Percentiles rank a stretch among this genome's conserved stretches.
phyloP scores from a whole-genome alignment of 768 basidiomycete genomes.

The Lentinula guzmanii region DNA sequence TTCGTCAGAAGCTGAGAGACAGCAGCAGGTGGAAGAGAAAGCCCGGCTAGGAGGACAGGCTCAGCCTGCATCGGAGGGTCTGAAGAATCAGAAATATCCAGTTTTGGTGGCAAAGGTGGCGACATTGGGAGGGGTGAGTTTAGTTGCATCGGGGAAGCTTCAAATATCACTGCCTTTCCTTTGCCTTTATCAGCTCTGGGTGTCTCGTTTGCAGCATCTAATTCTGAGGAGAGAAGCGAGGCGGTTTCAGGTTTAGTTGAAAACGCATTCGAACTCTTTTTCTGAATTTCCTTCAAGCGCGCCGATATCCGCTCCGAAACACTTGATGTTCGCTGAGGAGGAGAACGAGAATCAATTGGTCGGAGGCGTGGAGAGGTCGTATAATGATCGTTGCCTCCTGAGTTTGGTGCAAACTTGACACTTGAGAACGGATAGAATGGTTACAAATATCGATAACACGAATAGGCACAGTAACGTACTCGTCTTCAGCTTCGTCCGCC shows the following conservation, averaged over 20 bases:
- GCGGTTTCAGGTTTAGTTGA: constrained; percentile 3
- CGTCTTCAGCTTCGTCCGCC: constrained; percentile 91
- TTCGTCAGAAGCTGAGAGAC: constrained; percentile 66
- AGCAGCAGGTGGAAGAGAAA: constrained; percentile 57
- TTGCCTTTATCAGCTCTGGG: constrained; percentile 83
- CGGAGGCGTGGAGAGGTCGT: constrained; percentile 71
- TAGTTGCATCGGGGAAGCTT: constrained; percentile 17
- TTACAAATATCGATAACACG: neutral
- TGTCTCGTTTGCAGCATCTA: constrained; percentile 21
- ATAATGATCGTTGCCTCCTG: constrained; percentile 60
- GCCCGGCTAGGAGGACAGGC: constrained; percentile 70
- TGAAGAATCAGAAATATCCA: constrained; percentile 23
- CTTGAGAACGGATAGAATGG: constrained; percentile 30
- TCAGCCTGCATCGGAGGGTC: constrained; percentile 33
- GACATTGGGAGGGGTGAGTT: constrained; percentile 62
- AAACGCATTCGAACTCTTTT: constrained; percentile 33
- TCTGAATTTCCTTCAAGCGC: constrained; percentile 76
- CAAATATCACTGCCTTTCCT: constrained; percentile 50
- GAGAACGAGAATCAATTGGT: constrained; percentile 45
- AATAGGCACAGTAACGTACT: constrained; percentile 48
- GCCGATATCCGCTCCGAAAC: constrained; percentile 85
- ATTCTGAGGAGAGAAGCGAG: constrained; percentile 17
- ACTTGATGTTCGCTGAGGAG: constrained; percentile 63
- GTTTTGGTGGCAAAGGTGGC: constrained; percentile 50
- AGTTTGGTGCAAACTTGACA: constrained; percentile 79